Evolutionary conservation across 106 monocot species (phyloP), one percentile per base, ranked within the genome.

Genomic region (Alisma plantagoaquatica): DNA sequence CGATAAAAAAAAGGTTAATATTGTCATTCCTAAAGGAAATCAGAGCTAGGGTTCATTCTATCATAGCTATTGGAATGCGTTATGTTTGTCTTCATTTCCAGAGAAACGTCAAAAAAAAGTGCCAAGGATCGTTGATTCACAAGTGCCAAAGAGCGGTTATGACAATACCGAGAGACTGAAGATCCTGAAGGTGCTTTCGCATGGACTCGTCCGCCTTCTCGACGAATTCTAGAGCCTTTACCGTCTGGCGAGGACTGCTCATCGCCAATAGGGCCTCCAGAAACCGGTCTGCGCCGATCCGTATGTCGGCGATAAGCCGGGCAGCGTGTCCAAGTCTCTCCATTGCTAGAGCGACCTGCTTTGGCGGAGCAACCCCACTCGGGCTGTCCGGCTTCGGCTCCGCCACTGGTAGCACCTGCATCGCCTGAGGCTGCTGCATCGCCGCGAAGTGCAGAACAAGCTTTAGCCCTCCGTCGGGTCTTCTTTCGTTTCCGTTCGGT

Each of bases 291-390:
- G 89, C 89, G 0, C 89, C 96, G 21, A 98, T 51, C 30, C 96
- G 67, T 59, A 98, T 60, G 68, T 98, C 90, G 53, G 96, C 96
- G 43, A 90, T 79, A 21, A 98, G 68, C n/a, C 96, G 78, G 16
- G 75, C 76, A 17, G 85, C 85, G 10, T 62, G 76, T 9, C 76
- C 70, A 5, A 98, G 71, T 57, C 96, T 58, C 26, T 98, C 96
- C 89, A 98, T 98, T 22, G 89, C 96, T 68, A 70, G 73, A 11
- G 89, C 88, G 59, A 96, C 96, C 78, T 81, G 88, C 71, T 89
- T 96, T 33, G 89, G 96, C 35, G 96, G 96, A 27, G 96, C 87
- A 22, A 76, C 92, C 17, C 49, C 64, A 24, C 48, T 11, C 1
- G 56, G 29, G 1, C 3, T 27, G 11, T 54, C 57, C 52, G 52